Base-by-base conservation (phyloP, 1,284 basidiomycete genomes). In the Nidula niveotomentosa region DNA sequence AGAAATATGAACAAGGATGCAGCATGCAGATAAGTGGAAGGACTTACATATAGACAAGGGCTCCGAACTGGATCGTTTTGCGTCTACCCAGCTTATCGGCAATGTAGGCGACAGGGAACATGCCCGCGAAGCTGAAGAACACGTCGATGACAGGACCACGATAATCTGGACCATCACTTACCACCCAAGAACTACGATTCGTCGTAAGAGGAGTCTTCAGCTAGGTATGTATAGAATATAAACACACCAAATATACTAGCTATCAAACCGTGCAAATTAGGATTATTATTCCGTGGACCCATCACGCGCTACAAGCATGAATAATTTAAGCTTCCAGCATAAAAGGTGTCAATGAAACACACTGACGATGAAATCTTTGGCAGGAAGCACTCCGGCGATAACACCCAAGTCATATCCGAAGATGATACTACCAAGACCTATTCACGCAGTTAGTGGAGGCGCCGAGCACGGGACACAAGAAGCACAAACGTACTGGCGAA, bases 381-480 rank as follows among this genome's bases (percentile, higher is more conserved):
- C 69, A 4, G 72, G 66, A 18, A 73, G 53, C 1, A 75, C 70
- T 2, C 74, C 74, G 12, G 75, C 74, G 34, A 76, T 76, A 34
- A 76, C 75, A 61, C 74, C 75, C 48, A 75, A 57, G 53, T 75
- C 73, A 69, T 76, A 74, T 53, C 75, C 77, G 54, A 78, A 75
- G 57, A 78, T 76, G 51, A 79, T 75, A 64, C 75, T 78, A 18
- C 78, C 75, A 33, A 76, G 67, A 60, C 80, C 73, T 61, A 76
- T 69, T 41, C 67, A 71, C 10, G 45, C 4, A 12, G 57, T 76
- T 71, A 58, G 71, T 73, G 15, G 75, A 65, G 71, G 55, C 74
- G 66, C 12, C 53, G 73, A 47, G 23, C 12, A 12, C 12, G 45
- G 23, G 10, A 12, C 45, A 23, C n/a, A 18, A 72, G 18, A 66